Evolutionary conservation across 2,329 filamentous ascomycete genomes (phyloP), one percentile per base, ranked within the genome.

Genomic region (Phyllosticta citriasiana): DNA sequence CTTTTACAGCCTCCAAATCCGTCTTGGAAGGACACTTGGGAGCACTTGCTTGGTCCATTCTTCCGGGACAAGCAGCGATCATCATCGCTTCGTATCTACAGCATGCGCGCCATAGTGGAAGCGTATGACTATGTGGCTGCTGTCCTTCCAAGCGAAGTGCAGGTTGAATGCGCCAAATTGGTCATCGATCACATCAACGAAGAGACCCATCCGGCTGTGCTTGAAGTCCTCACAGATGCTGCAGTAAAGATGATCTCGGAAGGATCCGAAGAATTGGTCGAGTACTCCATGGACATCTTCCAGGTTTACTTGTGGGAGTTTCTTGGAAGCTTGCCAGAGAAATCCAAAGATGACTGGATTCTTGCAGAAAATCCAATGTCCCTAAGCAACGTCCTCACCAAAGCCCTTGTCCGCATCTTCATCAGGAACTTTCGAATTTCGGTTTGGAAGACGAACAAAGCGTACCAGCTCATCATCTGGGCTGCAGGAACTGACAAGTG

Each of bases 361-460:
- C n/a, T 22, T 7, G 51, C 52, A 16, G 60, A 62, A 24, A 24
- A 52, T 33, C 52, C 55, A 4, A 51, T 54, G 16, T 87, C 85
- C 25, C 80, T 83, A 1, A 85, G 85, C 3, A 89, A 91, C 65
- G 84, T 92, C 52, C 86, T 89, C 54, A 82, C 86, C 0, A 83
- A 81, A 61, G 88, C 87, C 2, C 84, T 90, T 62, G 85, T 91
- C 52, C 84, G 82, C 64, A 85, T 95, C 57, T 96, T 96, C 71
- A 82, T 92, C 65, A 82, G 84, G 57, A 84, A 84, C 12, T 84
- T 95, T 76, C 85, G 86, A 65, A 77, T 76, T 30, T 85, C 88
- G 59, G 82, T 82, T 7, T 73, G 73, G 14, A 93, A 92, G 72
- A 83, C 86, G 12, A 76, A 81, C 24, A 80, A 68, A 14, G 66